Base-by-base conservation (phyloP, 164 flowering plant species). In the Umbilicus rupestris region DNA sequence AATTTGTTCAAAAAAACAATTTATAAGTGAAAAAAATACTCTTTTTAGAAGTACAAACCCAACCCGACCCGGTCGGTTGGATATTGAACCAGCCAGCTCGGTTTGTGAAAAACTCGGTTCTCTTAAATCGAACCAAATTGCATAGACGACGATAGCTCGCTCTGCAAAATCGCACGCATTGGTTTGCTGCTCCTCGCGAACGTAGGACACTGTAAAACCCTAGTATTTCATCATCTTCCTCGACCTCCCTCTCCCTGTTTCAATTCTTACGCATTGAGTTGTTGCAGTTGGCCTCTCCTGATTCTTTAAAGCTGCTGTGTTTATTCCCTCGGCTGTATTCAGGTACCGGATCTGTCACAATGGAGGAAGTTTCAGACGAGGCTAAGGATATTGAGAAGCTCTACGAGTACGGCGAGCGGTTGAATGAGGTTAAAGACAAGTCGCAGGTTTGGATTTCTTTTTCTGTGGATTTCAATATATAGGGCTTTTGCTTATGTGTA, bases 331-430 rank as follows among this genome's bases (percentile, higher is more conserved):
- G 17, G 46, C 26, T 30, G 24, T 33, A 29, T 26, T 60, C 46
- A 17, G 60, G 63, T 35, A 47, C 44, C 63, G 24, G 39, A 55
- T 60, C 63, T 55, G 60, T 72, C 66, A 81, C 76, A 69, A 86
- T 84, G 87, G 70, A 81, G n/a, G 86, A 79, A 58, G 66, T 65
- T 46, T 42, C 81, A 50, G 94, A 87, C 35, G 97, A 89, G 14
- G 73, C 86, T 59, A 80, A 69, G 59, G 89, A 89, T 63, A 85
- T 94, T 72, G 96, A 87, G 74, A 81, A 82, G 85, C 96, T 94
- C 68, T 94, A 94, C 79, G 93, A 87, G 85, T 91, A 75, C 71
- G 93, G 97, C 24, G 96, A 91, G 63, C 86, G 95, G 0, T 96
- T 94, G 76, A 91, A 75, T 66, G 96, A 87, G 70, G 80, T 91